phyloP scores from a whole-genome alignment of 352 stramenopile species.

The Phytophthora cryptogea region DNA sequence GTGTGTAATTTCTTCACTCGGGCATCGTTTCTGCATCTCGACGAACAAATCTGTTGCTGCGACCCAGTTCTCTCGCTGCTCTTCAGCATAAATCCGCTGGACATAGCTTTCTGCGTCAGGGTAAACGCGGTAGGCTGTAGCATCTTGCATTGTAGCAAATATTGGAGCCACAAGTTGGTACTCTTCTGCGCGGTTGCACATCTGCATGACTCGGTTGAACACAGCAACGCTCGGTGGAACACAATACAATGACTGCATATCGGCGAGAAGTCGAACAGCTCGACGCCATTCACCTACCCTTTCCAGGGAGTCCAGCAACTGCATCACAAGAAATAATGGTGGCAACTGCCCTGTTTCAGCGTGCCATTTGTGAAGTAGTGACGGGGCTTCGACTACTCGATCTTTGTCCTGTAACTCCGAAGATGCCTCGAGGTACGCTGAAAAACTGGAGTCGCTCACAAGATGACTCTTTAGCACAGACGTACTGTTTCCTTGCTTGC shows the following conservation, averaged over 20 bases:
- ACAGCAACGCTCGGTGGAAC: slow-evolving; percentile 46
- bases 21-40: slow-evolving; percentile 68
- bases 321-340: slow-evolving; percentile 37
- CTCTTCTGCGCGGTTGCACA: slow-evolving; percentile 64
- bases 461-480: slow-evolving; percentile 27
- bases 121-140: slow-evolving; percentile 46
- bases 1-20: slow-evolving; percentile 53
- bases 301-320: slow-evolving; percentile 59
- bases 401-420: slow-evolving; percentile 31
- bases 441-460: slow-evolving; percentile 43
- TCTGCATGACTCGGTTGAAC: slow-evolving; percentile 64
- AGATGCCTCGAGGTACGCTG: slow-evolving; percentile 49
- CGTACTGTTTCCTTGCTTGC: slow-evolving; percentile 9
- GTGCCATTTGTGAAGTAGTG: slow-evolving; percentile 48
- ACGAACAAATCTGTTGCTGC: slow-evolving; percentile 71
- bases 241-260: slow-evolving; percentile 48
- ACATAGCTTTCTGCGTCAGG: slow-evolving; percentile 68
- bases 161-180: slow-evolving; percentile 60
- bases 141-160: slow-evolving; percentile 70
- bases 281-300: slow-evolving; percentile 49
- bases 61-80: slow-evolving; percentile 73
- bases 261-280: slow-evolving; percentile 51
- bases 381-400: slow-evolving; percentile 39
- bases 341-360: slow-evolving; percentile 23
- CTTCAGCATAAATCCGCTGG: slow-evolving; percentile 72